Evolutionary conservation across 257 asterid species (phyloP), one percentile per base, ranked within the genome.

Genomic region (Solanum boliviense): DNA sequence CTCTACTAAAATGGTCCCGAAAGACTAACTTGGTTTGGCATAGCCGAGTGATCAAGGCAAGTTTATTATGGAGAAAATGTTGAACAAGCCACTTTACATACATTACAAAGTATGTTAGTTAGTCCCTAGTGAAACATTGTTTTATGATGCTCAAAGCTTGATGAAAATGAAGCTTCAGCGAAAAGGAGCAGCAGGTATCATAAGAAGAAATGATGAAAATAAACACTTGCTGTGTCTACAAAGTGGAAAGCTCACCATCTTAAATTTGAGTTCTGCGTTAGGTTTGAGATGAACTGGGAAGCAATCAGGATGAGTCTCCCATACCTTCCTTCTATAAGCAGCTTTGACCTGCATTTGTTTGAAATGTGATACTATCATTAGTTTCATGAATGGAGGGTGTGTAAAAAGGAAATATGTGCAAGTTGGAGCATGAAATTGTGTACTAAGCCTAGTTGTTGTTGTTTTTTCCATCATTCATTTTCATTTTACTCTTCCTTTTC

Each of bases 221-320:
- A 60, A 36, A 34, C 29, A 41, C 7, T 15, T 44, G 15, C 4
- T 41, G 25, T 25, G 67, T n/a, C 27, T 25, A 71, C 31, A 76
- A 76, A 75, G 27, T 38, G 38, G 56, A n/a, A 13, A 8, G 15
- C 41, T 79, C 65, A 94, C 98, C 94, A 89, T 87, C 93, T 94
- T 94, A 92, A 94, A 94, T 79, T 90, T 88, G 88, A 86, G 88
- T 89, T 94, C 98, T 15, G 96, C 96, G 13, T 23, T 18, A 86
- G 94, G 87, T 89, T 93, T 94, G 10, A 86, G 90, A 84, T 91
- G 93, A 84, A 83, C 88, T 5, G 95, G 94, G 87, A 94, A 95
- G 87, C 96, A 95, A 92, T 95, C 98, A 4, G 98, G 98, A 88
- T 95, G 98, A 88, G 95, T 92, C 90, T 92, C 97, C 95, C 92